Evolutionary conservation across 345 rosid genomes (phyloP).

Genomic region (Lumnitzera racemosa): DNA sequence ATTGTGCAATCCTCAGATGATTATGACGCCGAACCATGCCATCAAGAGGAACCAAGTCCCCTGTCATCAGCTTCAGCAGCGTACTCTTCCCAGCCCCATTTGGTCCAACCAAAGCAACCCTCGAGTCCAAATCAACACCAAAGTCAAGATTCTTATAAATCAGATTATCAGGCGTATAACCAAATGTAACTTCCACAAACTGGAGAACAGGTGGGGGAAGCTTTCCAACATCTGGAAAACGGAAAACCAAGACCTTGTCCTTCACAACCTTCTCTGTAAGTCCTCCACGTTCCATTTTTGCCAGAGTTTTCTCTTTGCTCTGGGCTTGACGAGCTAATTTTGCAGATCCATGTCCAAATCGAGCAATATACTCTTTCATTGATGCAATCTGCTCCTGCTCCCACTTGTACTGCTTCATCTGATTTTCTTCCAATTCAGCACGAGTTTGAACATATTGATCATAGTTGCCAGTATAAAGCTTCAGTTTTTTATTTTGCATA

Average conservation of each 20-base stretch:
- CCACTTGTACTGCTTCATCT: constrained; percentile 99
- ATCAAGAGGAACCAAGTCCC: constrained; percentile 71
- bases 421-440: constrained; percentile 89
- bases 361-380: constrained; percentile 98
- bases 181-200: constrained; percentile 90
- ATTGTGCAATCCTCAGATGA: constrained; percentile 90
- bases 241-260: constrained; percentile 79
- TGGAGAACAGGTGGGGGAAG: constrained; percentile 98
- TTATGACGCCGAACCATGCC: constrained; percentile 99
- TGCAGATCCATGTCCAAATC: constrained; percentile 99
- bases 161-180: constrained; percentile 77
- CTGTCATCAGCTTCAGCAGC: constrained; percentile 93
- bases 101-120: constrained; percentile 93
- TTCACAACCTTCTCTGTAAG: constrained; percentile 77
- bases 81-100: constrained; percentile 99
- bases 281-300: constrained; percentile 99
- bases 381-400: constrained; percentile 97
- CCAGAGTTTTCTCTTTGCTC: constrained; percentile 97
- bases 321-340: constrained; percentile 98
- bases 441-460: constrained; percentile 99
- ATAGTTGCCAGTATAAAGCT: constrained; percentile 79
- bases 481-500: constrained; percentile 85
- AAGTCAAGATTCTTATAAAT: constrained; percentile 85
- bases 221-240: constrained; percentile 89
- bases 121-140: constrained; percentile 94